These are phyloP conservation scores for Phytopythium chamaehyphon DNA, from an alignment of 352 stramenopile genomes.

Conservation along the genomic window DNA sequence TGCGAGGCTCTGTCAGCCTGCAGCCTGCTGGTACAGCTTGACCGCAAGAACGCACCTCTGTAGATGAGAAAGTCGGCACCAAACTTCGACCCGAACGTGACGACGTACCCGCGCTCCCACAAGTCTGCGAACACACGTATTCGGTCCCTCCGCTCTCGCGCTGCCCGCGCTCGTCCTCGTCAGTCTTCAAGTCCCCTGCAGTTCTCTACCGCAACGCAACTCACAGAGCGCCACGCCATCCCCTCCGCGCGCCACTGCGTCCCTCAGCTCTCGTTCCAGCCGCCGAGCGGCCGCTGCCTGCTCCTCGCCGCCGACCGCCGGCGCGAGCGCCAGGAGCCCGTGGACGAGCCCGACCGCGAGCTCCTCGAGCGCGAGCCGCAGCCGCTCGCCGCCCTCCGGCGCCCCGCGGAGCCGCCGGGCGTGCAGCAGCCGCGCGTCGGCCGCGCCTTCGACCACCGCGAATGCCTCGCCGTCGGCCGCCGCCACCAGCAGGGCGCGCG, in stretches of 20 bases:
- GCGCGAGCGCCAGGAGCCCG: conserved; percentile 21
- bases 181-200: not conserved
- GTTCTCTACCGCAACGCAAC: conserved; percentile 6
- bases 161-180: conserved; percentile 6
- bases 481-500: conserved; percentile 5
- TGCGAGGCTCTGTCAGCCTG: too few relatives aligned
- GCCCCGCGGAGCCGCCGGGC: conserved; percentile 24
- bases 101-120: conserved; percentile 58
- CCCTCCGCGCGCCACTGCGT: not conserved
- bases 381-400: conserved; percentile 10
- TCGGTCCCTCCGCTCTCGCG: conserved; percentile 13
- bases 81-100: conserved; percentile 80
- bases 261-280: not conserved
- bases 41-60: conserved; percentile 35
- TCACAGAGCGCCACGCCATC: not conserved
- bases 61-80: conserved; percentile 81
- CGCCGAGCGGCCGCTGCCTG: not conserved
- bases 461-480: conserved; percentile 14
- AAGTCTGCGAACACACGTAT: conserved; percentile 61
- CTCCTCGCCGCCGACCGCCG: not conserved
- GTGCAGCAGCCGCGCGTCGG: conserved; percentile 9
- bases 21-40: too few relatives aligned
- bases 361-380: conserved; percentile 49
- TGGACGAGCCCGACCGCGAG: conserved; percentile 30
- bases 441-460: conserved; percentile 20